Evolutionary conservation across 2,329 filamentous ascomycete genomes (phyloP).

Genomic region (Penicillium sumatraense): DNA sequence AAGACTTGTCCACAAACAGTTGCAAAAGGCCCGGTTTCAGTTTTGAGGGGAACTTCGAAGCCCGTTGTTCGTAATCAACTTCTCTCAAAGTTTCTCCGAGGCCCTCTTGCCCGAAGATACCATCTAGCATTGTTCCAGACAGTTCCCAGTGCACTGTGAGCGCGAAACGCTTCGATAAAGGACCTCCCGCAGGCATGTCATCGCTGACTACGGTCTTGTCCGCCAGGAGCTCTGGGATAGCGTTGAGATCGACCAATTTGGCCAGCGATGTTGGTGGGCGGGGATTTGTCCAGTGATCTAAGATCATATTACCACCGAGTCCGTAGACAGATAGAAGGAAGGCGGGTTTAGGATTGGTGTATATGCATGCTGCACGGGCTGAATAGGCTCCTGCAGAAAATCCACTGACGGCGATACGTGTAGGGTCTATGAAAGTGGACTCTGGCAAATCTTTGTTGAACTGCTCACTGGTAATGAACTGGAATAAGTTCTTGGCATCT

Average conservation of each 20-base stretch:
- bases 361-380: conserved; percentile 28
- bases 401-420: conserved; percentile 24
- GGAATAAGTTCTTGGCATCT: conserved; percentile 23
- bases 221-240: conserved; percentile 14
- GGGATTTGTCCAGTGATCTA: conserved; percentile 24
- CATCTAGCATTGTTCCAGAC: conserved; percentile 24
- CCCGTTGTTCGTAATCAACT: conserved; percentile 14
- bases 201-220: conserved; percentile 27
- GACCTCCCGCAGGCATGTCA: conserved; percentile 2
- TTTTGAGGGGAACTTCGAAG: conserved; percentile 13
- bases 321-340: conserved; percentile 21
- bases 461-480: conserved; percentile 9
- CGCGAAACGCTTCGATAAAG: conserved; percentile 20
- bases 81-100: conserved; percentile 14
- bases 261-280: conserved; percentile 26
- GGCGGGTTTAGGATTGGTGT: conserved; percentile 23
- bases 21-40: conserved; percentile 21
- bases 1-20: conserved; percentile 15
- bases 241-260: conserved; percentile 13
- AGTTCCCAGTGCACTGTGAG: conserved; percentile 27
- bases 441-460: conserved; percentile 14
- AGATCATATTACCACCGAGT: conserved; percentile 19
- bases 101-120: conserved; percentile 17
- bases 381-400: conserved; percentile 29
- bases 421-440: conserved; percentile 13